Base-by-base conservation (phyloP, 768 basidiomycete species). In the Boletus huronensis region DNA sequence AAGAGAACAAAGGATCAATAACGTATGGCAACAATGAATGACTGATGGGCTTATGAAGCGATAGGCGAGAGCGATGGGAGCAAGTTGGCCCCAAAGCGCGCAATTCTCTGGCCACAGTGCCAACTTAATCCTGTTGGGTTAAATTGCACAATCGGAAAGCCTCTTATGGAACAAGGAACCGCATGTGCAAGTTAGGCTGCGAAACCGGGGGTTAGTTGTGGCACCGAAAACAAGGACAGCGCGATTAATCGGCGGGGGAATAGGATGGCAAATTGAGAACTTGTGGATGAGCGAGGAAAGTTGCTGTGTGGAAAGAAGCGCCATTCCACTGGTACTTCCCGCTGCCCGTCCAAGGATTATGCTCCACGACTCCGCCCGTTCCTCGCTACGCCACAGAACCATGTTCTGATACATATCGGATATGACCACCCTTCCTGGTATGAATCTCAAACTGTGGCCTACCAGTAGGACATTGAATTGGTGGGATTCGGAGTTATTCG, bases 351-450 rank as follows among this genome's bases (percentile, higher is more conserved):
- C 39, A 26, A 40, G 34, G 36, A 29, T 44, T 48, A 47, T 49
- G 28, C 25, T 46, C 40, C 34, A 48, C 38, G 19, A 42, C 32
- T 44, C 52, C 54, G 48, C 32, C 14, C 34, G 43, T 54, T 58
- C 39, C 32, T 60, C 52, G 58, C 58, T 54, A 61, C 65, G 64
- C 65, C 64, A 64, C 62, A 58, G 50, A 54, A 58, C 48, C 46
- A 13, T n/a, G 21, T 25, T 58, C 52, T 48, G 43, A 50, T 44
- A 39, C 49, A 17, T 11, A 47, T 50, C 49, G 45, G 51, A 48
- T 48, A 38, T 38, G 54, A 38, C 29, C 19, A 29, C n/a, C 26
- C 31, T 38, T 58, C 29, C 28, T 49, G 28, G 16, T 43, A 19
- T 34, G 50, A 50, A 49, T 43, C 50, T 23, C 26, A 25, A 56